phyloP scores from a whole-genome alignment of 2,329 filamentous ascomycete species.

The Fusarium virguliforme region DNA sequence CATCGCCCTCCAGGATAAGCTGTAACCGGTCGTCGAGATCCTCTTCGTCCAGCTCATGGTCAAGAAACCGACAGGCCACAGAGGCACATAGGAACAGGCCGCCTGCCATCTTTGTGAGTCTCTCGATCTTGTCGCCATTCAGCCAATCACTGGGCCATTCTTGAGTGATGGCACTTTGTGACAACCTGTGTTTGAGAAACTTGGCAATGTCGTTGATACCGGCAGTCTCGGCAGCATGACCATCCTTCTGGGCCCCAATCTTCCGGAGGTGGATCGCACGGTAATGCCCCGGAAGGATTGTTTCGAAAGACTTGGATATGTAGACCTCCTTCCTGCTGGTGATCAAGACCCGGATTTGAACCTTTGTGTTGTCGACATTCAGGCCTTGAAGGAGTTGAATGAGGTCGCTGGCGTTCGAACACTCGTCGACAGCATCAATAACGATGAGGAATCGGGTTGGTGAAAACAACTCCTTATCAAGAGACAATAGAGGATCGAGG shows the following conservation, averaged over 20 bases:
- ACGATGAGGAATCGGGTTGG: neutral
- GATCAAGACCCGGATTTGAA: neutral
- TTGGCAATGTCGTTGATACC: neutral
- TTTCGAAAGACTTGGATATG: neutral
- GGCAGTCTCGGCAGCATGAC: neutral
- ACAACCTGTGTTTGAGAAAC: neutral
- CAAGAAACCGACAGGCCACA: neutral
- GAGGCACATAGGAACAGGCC: neutral
- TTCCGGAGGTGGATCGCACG: neutral
- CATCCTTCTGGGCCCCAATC: neutral
- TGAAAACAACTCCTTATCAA: neutral
- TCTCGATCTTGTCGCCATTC: neutral
- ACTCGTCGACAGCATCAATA: neutral
- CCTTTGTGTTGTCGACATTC: neutral
- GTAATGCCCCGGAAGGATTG: neutral
- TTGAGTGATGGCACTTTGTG: neutral
- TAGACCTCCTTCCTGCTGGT: neutral
- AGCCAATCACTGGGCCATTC: neutral
- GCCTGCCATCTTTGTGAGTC: neutral
- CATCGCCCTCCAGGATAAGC: neutral
- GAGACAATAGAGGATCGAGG: neutral
- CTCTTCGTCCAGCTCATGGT: neutral
- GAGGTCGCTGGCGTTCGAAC: neutral
- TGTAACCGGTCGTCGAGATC: neutral
- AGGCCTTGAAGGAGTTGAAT: neutral